Conservation (phyloP, 495 filamentous ascomycete species). For the Xylaria acuta region DNA sequence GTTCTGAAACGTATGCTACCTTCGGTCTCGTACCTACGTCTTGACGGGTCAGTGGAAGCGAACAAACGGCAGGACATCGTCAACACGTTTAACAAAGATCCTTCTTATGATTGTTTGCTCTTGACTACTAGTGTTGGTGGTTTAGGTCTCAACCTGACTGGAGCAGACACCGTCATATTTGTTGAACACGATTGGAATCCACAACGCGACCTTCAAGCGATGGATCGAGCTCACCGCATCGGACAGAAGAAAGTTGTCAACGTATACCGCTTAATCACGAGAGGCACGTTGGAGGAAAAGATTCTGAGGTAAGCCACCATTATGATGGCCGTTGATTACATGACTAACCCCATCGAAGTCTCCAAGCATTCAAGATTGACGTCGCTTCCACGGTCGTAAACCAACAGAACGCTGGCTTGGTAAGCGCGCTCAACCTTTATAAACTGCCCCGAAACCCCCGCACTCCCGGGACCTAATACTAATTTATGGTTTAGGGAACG, state of each 20-base stretch:
- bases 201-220: slow-evolving; percentile 97
- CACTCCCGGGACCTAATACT: slow-evolving; percentile 7
- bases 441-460: not conserved
- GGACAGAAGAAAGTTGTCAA: slow-evolving; percentile 99
- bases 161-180: slow-evolving; percentile 98
- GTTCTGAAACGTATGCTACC: slow-evolving; percentile 87
- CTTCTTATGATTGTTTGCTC: slow-evolving; percentile 90
- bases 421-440: slow-evolving; percentile 44
- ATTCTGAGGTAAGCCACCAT: slow-evolving; percentile 63
- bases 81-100: slow-evolving; percentile 97
- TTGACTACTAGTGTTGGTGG: slow-evolving; percentile 95
- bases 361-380: slow-evolving; percentile 99
- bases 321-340: slow-evolving; percentile 16
- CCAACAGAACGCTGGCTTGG: slow-evolving; percentile 95
- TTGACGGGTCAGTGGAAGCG: slow-evolving; percentile 91
- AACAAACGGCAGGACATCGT: slow-evolving; percentile 93
- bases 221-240: slow-evolving; percentile 98
- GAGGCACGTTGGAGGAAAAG: slow-evolving; percentile 97
- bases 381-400: slow-evolving; percentile 98
- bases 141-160: slow-evolving; percentile 92
- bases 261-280: slow-evolving; percentile 95
- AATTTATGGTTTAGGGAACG: slow-evolving; percentile 47
- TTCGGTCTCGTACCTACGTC: slow-evolving; percentile 83
- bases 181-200: slow-evolving; percentile 99
- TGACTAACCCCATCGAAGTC: slow-evolving; percentile 53